Evolutionary conservation across 2,329 filamentous ascomycete genomes (phyloP).

Genomic region (Fusarium proliferatum): DNA sequence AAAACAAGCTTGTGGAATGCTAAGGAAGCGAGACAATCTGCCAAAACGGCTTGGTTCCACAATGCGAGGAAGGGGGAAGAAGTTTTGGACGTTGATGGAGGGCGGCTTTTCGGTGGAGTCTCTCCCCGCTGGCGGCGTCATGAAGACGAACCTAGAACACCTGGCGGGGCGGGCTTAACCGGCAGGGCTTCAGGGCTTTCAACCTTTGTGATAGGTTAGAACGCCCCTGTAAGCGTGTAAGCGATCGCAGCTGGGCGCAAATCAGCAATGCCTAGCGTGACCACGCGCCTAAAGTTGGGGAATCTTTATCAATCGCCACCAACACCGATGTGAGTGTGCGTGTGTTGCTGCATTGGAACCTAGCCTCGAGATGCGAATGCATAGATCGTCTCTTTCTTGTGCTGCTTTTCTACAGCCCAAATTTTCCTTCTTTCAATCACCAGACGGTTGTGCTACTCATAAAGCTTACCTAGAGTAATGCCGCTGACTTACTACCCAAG

Average conservation of each 20-base stretch:
- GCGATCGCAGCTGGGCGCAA: slow-evolving; percentile 17
- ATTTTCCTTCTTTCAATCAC: not conserved
- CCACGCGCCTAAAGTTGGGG: slow-evolving; percentile 28
- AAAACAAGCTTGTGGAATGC: slow-evolving; percentile 14
- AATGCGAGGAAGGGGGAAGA: slow-evolving; percentile 37
- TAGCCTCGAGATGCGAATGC: not conserved
- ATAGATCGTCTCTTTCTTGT: not conserved
- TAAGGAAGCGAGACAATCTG: slow-evolving; percentile 26
- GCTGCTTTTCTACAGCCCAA: not conserved
- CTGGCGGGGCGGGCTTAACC: slow-evolving; percentile 11
- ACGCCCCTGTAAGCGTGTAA: slow-evolving; percentile 30
- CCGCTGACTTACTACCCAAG: not conserved
- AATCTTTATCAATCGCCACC: slow-evolving; percentile 40
- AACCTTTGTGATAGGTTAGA: slow-evolving; percentile 24
- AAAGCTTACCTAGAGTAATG: not conserved
- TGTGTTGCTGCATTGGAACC: not conserved
- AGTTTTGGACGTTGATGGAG: slow-evolving; percentile 39
- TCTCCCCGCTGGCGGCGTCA: slow-evolving; percentile 42
- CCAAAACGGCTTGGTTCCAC: slow-evolving; percentile 35
- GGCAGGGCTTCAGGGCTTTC: slow-evolving; percentile 30
- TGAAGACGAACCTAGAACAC: slow-evolving; percentile 19
- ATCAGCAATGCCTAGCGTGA: slow-evolving; percentile 42
- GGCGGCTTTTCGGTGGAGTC: slow-evolving; percentile 42
- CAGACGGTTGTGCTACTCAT: not conserved
- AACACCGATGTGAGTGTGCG: not conserved